phyloP scores from a whole-genome alignment of 2,329 filamentous ascomycete species.

The Aspergillus novofumigatus region DNA sequence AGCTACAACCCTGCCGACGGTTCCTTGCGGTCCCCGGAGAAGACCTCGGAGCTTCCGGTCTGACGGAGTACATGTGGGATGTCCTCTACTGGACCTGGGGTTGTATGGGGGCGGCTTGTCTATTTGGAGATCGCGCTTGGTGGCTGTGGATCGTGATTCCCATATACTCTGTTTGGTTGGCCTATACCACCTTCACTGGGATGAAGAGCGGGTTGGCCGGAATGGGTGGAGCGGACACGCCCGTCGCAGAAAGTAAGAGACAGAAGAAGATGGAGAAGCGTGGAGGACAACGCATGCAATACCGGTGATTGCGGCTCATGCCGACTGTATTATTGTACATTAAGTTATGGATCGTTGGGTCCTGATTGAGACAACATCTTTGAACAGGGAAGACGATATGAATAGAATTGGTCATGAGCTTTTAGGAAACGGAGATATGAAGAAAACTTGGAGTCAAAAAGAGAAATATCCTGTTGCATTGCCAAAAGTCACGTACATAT shows the following conservation, averaged over 20 bases:
- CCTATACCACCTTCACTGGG: slow-evolving; percentile 44
- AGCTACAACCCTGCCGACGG: slow-evolving; percentile 61
- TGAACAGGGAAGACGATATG: background rate
- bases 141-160: slow-evolving; percentile 55
- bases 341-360: background rate
- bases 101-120: slow-evolving; percentile 63
- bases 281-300: slow-evolving; percentile 42
- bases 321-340: slow-evolving; percentile 5
- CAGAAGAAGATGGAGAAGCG: slow-evolving; percentile 53
- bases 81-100: slow-evolving; percentile 92
- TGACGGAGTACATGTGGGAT: slow-evolving; percentile 99
- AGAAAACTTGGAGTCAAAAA: background rate
- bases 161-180: slow-evolving; percentile 45
- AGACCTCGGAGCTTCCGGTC: slow-evolving; percentile 77
- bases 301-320: slow-evolving; percentile 29
- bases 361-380: background rate
- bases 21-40: slow-evolving; percentile 76
- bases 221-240: slow-evolving; percentile 30
- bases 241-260: slow-evolving; percentile 44
- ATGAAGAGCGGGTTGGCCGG: slow-evolving; percentile 44
- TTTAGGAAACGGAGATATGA: background rate
- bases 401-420: background rate
- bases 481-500: background rate
- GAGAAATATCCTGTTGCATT: background rate
- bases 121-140: slow-evolving; percentile 80